Evolutionary conservation across 2,329 filamentous ascomycete species (phyloP).

Genomic region (Hysterium pulicare): DNA sequence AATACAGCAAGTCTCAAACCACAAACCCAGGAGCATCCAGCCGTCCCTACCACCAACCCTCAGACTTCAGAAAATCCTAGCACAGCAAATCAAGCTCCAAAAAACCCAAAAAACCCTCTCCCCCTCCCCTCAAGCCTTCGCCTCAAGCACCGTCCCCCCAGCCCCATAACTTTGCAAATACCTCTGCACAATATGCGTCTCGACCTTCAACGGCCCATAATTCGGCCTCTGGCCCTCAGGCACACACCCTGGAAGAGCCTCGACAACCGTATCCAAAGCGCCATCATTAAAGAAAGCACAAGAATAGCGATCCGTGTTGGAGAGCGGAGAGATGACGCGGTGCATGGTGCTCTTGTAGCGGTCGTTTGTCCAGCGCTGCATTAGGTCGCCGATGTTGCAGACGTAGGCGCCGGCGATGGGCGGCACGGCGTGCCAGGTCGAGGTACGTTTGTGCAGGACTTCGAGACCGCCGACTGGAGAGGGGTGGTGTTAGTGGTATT

Average conservation of each 20-base stretch:
- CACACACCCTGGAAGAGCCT: slow-evolving; percentile 4
- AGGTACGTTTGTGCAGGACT: slow-evolving; percentile 30
- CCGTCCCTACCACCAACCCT: no score
- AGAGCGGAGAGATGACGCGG: slow-evolving; percentile 13
- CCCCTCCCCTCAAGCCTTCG: neutral
- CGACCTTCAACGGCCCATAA: neutral
- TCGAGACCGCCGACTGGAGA: slow-evolving; percentile 20
- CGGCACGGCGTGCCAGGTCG: slow-evolving; percentile 32
- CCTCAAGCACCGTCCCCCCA: neutral
- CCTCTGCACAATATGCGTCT: neutral
- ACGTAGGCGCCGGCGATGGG: slow-evolving; percentile 31
- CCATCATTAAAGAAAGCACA: slow-evolving; percentile 27
- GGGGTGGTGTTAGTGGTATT: no score
- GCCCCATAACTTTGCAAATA: neutral
- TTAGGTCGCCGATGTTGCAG: slow-evolving; percentile 34
- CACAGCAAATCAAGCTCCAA: neutral
- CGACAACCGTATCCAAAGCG: slow-evolving; percentile 10
- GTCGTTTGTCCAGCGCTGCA: slow-evolving; percentile 30
- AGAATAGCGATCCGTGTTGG: slow-evolving; percentile 29
- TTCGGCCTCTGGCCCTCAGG: neutral
- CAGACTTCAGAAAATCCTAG: no score
- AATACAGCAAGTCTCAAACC: no score
- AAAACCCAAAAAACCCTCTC: neutral
- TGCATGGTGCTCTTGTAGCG: slow-evolving; percentile 28
- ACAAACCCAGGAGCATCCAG: no score